Percentiles rank a stretch among this genome's conserved stretches.
Evolutionary conservation across 2,329 filamentous ascomycete genomes (phyloP).

Genomic region (Aureobasidium sp.): DNA sequence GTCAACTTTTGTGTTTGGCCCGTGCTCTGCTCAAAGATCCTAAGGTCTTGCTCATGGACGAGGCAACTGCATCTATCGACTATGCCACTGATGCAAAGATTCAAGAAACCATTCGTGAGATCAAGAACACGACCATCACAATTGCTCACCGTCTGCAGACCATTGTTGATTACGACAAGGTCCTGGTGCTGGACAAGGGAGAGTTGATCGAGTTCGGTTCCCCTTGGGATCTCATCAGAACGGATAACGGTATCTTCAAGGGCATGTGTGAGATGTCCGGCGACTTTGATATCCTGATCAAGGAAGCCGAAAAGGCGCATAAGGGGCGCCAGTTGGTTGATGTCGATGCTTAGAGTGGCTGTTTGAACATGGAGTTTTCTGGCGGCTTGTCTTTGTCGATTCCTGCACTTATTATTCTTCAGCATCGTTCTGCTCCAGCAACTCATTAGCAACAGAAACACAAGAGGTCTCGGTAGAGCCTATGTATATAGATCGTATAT

Average conservation of each 20-base stretch:
- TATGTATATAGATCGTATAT: not conserved
- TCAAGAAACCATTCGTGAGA: slow-evolving; percentile 89
- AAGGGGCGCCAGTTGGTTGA: slow-evolving; percentile 35
- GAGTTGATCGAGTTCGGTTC: slow-evolving; percentile 83
- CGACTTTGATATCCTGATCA: slow-evolving; percentile 49
- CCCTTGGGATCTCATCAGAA: slow-evolving; percentile 70
- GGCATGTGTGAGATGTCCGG: slow-evolving; percentile 63
- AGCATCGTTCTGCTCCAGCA: not conserved
- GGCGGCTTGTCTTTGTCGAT: not conserved
- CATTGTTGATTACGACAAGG: slow-evolving; percentile 97
- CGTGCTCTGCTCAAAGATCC: slow-evolving; percentile 86
- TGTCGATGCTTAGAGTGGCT: slow-evolving; percentile 17
- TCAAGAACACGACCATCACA: slow-evolving; percentile 86
- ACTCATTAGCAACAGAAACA: not conserved
- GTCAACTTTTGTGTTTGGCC: slow-evolving; percentile 87
- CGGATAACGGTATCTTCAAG: slow-evolving; percentile 57
- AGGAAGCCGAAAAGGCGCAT: slow-evolving; percentile 47
- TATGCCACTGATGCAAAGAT: slow-evolving; percentile 94
- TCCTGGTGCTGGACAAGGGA: slow-evolving; percentile 87
- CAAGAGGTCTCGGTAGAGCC: not conserved
- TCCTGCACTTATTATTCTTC: not conserved
- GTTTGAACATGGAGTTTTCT: not conserved
- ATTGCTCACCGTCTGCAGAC: slow-evolving; percentile 94
- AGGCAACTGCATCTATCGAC: slow-evolving; percentile 95
- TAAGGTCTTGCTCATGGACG: slow-evolving; percentile 96